phyloP scores from a whole-genome alignment of 768 basidiomycete species.

The Pluteus cervinus region DNA sequence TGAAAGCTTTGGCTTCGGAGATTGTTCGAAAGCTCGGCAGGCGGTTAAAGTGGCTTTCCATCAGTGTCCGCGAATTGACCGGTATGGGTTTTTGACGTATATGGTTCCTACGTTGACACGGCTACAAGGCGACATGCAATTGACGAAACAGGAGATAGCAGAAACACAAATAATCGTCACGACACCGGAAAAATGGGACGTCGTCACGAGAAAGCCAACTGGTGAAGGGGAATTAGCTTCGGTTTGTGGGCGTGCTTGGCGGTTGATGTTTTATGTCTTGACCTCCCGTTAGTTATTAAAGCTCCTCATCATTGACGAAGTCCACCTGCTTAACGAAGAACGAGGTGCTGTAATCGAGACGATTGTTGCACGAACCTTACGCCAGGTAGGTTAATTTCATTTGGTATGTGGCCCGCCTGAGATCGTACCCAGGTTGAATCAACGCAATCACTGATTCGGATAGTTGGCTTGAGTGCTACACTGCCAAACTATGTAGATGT shows the following conservation, averaged over 20 bases:
- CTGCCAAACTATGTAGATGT: conserved; percentile 97
- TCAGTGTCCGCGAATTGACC: conserved; percentile 86
- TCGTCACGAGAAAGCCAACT: conserved; percentile 94
- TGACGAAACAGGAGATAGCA: conserved; percentile 89
- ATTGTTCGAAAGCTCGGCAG: conserved; percentile 91
- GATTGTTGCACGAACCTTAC: conserved; percentile 91
- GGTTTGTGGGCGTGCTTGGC: conserved; percentile 34
- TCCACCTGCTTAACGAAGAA: conserved; percentile 95
- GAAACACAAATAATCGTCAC: conserved; percentile 98
- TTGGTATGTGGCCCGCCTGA: background rate
- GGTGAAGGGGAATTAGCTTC: conserved; percentile 96
- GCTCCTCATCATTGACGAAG: conserved; percentile 94
- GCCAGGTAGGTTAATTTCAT: conserved; percentile 48
- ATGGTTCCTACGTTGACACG: background rate
- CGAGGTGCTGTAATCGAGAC: conserved; percentile 98
- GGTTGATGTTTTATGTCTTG: background rate
- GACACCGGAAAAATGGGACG: conserved; percentile 99
- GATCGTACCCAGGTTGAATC: conserved; percentile 72
- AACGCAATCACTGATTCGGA: conserved; percentile 91
- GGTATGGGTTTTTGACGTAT: conserved; percentile 34
- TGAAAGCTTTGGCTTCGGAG: conserved; percentile 97
- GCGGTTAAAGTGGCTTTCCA: conserved; percentile 81
- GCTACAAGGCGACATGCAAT: conserved; percentile 82
- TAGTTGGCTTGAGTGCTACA: conserved; percentile 94
- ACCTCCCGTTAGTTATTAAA: conserved; percentile 66